These are phyloP conservation scores for Candida tibetensis DNA, from an alignment of 805 yeast species.

Conservation along the genomic window DNA sequence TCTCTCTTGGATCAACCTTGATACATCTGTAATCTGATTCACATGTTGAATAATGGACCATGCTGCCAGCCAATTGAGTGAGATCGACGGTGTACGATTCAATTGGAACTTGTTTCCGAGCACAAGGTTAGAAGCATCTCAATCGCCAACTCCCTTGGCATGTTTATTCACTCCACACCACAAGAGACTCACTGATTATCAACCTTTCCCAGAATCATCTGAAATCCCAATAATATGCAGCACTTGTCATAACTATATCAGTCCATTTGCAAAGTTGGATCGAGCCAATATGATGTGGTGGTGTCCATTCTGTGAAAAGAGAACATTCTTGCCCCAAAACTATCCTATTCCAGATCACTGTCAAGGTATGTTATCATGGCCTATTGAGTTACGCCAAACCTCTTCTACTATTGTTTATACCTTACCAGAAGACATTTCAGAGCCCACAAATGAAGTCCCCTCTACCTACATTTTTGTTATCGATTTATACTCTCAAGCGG, in stretches of 20 bases:
- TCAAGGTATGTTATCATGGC: constrained; percentile 20
- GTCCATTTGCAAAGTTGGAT: constrained; percentile 30
- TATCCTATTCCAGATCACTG: constrained; percentile 14
- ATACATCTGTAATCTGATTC: no score
- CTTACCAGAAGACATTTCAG: constrained; percentile 27
- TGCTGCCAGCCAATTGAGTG: constrained; percentile 32
- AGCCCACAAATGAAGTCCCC: constrained; percentile 9
- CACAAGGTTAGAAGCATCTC: constrained; percentile 34
- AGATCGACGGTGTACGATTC: constrained; percentile 64
- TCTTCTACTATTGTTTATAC: constrained; percentile 30
- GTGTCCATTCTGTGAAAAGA: constrained; percentile 36
- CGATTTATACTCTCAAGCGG: constrained; percentile 28
- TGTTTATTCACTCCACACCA: constrained; percentile 33
- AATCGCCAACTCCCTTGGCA: constrained; percentile 34
- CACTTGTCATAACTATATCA: constrained; percentile 26
- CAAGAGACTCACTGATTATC: neutral
- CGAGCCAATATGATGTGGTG: constrained; percentile 33
- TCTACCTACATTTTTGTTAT: constrained; percentile 22
- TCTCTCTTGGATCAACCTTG: no score
- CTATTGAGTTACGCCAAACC: constrained; percentile 24
- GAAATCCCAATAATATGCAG: constrained; percentile 23
- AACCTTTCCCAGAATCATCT: constrained; percentile 5
- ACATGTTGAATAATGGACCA: no score
- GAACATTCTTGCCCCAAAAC: constrained; percentile 19
- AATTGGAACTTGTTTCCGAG: constrained; percentile 62